Percentiles rank a stretch among this genome's conserved stretches.
Evolutionary conservation across 2,329 filamentous ascomycete genomes (phyloP).

Genomic region (Neonectria coccinea): DNA sequence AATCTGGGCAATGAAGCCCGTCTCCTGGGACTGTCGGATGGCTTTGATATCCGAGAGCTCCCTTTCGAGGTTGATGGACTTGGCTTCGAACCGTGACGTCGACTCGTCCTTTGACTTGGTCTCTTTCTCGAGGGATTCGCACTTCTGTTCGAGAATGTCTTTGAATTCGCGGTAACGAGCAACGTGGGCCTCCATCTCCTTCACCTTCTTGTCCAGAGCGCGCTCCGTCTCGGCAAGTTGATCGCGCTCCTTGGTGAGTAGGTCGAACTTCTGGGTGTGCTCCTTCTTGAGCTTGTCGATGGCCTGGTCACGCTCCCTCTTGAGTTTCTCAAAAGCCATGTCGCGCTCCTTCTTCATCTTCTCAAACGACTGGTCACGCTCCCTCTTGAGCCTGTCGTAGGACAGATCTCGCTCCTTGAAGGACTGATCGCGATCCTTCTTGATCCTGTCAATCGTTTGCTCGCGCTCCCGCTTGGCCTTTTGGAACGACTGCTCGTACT

Average conservation of each 20-base stretch:
- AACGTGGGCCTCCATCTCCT: constrained; percentile 45
- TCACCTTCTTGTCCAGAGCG: constrained; percentile 39
- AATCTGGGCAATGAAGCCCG: constrained; percentile 42
- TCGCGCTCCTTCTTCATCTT: constrained; percentile 28
- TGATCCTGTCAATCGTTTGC: constrained; percentile 31
- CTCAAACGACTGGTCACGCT: constrained; percentile 33
- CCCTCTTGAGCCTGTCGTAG: constrained; percentile 39
- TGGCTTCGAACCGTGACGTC: constrained; percentile 39
- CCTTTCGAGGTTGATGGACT: constrained; percentile 43
- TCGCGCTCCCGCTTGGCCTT: constrained; percentile 37
- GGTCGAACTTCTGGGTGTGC: constrained; percentile 32
- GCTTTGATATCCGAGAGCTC: constrained; percentile 41
- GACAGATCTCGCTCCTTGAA: constrained; percentile 30
- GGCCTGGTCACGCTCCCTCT: constrained; percentile 38
- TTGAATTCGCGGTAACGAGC: constrained; percentile 42
- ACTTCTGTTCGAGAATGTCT: constrained; percentile 43
- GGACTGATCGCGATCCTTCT: constrained; percentile 22
- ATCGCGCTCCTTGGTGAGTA: constrained; percentile 43
- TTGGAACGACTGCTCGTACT: constrained; percentile 31
- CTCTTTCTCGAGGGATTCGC: constrained; percentile 44
- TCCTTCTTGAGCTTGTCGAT: constrained; percentile 39
- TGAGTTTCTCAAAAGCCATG: constrained; percentile 32
- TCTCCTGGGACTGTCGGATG: constrained; percentile 44
- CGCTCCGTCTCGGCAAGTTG: constrained; percentile 39
- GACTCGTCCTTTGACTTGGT: constrained; percentile 26